A percentile compares a stretch with the other conserved stretches of the same genome.
These are phyloP conservation scores for Aspergillus heteromorphus DNA, from an alignment of 495 filamentous ascomycete genomes.

Conservation along the genomic window DNA sequence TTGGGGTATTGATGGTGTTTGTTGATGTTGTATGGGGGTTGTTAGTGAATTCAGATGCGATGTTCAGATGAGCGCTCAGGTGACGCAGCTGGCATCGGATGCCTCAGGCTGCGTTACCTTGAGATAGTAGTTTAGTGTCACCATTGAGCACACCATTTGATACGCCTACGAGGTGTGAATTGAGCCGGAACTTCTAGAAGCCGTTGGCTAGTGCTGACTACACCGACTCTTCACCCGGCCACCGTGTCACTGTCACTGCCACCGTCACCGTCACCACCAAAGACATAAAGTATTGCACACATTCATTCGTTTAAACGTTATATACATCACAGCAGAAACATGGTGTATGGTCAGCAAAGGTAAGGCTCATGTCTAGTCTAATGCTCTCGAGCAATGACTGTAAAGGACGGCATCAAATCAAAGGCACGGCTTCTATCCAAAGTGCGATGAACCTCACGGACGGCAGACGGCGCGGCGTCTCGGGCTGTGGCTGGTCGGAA, in stretches of 20 bases:
- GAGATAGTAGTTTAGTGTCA: too few species aligned
- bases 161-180: too few species aligned
- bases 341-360: neutral
- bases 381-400: neutral
- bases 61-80: neutral
- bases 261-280: too few species aligned
- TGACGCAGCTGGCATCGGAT: neutral
- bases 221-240: too few species aligned
- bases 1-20: neutral
- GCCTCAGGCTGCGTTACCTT: neutral
- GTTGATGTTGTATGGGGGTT: neutral
- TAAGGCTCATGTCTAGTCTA: neutral
- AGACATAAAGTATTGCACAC: neutral
- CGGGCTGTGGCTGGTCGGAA: neutral
- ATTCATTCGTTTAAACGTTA: slow-evolving; percentile 4
- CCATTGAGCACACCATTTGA: too few species aligned
- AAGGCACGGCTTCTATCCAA: neutral
- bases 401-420: neutral
- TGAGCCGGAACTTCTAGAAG: too few species aligned
- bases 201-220: too few species aligned
- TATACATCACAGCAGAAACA: slow-evolving; percentile 9
- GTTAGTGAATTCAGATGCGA: neutral
- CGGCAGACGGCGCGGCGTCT: neutral
- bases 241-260: too few species aligned
- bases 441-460: neutral